phyloP scores from a whole-genome alignment of 2,329 filamentous ascomycete species.

The Aureobasidium sp. region DNA sequence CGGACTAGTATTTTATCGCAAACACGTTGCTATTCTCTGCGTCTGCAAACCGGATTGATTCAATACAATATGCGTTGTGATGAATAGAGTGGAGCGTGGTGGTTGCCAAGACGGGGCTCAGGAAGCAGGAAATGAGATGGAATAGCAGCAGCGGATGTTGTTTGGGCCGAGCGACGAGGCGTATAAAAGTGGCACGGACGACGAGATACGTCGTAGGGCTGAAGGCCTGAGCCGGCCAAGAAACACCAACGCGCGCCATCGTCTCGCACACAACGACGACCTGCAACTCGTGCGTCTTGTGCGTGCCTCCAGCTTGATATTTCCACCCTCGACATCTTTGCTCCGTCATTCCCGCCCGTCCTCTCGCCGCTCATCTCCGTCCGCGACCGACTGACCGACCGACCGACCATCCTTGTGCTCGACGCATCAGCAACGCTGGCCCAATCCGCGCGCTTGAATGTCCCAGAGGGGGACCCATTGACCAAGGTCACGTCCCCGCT shows the following conservation, averaged over 20 bases:
- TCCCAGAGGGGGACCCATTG: conserved; percentile 27
- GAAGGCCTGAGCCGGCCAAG: not conserved
- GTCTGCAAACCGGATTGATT: not conserved
- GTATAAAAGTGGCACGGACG: not conserved
- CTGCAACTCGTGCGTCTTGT: not conserved
- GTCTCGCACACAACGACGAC: conserved; percentile 10
- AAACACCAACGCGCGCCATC: conserved; percentile 2
- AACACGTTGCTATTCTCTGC: not conserved
- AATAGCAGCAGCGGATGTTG: not conserved
- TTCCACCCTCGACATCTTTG: not conserved
- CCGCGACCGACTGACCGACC: not conserved
- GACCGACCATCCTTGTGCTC: not conserved
- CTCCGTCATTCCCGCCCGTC: not conserved
- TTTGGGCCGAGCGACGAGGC: not conserved
- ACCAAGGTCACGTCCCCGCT: conserved; percentile 24
- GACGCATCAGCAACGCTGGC: conserved; percentile 23
- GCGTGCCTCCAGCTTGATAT: not conserved
- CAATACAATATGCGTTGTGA: not conserved
- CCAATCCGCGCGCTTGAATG: conserved; percentile 20
- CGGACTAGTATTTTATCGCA: conserved; percentile 11
- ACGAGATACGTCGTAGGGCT: conserved; percentile 1
- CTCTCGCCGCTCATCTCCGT: not conserved
- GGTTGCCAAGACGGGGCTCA: not conserved
- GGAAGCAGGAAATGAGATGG: not conserved
- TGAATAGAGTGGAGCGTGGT: not conserved